Base-by-base conservation (phyloP, 2,329 filamentous ascomycete species). In the Fusarium odoratissimum region DNA sequence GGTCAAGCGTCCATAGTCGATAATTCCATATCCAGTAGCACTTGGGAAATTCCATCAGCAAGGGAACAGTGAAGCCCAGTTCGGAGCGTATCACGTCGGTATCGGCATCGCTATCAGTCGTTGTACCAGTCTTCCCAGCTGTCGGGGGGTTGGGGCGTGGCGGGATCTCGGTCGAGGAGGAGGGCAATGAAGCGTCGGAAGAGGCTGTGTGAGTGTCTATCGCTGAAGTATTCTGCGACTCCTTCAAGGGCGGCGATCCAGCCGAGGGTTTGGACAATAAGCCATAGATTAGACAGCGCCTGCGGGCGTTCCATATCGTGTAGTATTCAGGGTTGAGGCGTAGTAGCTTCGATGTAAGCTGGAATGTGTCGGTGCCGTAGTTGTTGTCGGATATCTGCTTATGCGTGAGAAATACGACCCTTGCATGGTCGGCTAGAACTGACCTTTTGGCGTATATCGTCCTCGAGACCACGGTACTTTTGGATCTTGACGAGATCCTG, bases 11-110 rank as follows among this genome's bases (percentile, higher is more conserved):
- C 95, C 96, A 99, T 49, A 92, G 83, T 33, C 96, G 91, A 82
- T 98, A 95, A 76, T 97, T 97, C 96, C 96, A 99, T 78, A 99
- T 95, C 95, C 96, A 98, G 84, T 99, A 99, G 86, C 96, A 98
- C 82, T 99, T 99, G 11, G 96, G 96, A 74, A 91, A 95, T 74
- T 94, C 90, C 72, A 93, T 88, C 55, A 99, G 88, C 25, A 99
- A 87, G 1, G 94, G 93, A 44, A 98, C 89, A 38, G 95, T 91
- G 79, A 98, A 97, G 52, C 85, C 84, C 38, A 99, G 86, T 80
- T 99, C 96, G 61, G 88, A 85, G 51, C 89, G 88, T 69, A 98
- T 87, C 37, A 92, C 79, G 6, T 90, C 83, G 45, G 85, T 69
- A 56, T 85, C 76, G 46, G 70, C 58, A 57, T 68, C 56, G 19